Conservation (phyloP, 345 rosid species). For the Orychophragmus violaceus region DNA sequence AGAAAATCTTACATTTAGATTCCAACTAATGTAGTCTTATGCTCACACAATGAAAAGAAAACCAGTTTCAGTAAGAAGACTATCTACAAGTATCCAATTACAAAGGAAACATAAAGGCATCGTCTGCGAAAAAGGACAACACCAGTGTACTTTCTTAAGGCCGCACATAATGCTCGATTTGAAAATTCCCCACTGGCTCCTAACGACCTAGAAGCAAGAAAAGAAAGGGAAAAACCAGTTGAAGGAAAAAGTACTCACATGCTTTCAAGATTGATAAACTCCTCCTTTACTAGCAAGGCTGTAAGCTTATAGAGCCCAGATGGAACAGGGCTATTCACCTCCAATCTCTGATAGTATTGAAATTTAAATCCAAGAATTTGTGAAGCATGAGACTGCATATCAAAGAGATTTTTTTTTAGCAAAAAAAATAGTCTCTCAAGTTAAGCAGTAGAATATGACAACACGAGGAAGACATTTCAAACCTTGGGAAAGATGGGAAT, state of each 20-base stretch:
- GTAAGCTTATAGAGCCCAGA: constrained; percentile 89
- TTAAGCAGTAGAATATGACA: background rate
- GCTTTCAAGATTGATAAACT: constrained; percentile 87
- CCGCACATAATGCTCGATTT: background rate
- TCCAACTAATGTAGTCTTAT: constrained; percentile 3
- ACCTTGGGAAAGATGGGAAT: constrained; percentile 99
- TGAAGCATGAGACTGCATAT: constrained; percentile 96
- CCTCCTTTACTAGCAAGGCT: constrained; percentile 86
- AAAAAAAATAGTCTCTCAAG: constrained; percentile 7
- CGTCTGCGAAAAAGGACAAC: background rate
- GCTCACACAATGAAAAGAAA: constrained; percentile 8
- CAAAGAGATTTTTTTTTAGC: constrained; percentile 16
- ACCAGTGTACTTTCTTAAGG: background rate
- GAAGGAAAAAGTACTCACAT: constrained; percentile 53
- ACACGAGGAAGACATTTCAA: constrained; percentile 12
- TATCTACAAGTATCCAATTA: background rate
- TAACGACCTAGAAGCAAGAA: background rate
- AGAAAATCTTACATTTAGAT: constrained; percentile 2
- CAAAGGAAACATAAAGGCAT: constrained; percentile 5
- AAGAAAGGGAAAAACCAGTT: background rate
- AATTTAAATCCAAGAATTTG: constrained; percentile 98
- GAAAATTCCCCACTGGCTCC: background rate
- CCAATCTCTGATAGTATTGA: constrained; percentile 86
- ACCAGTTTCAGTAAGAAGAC: background rate
- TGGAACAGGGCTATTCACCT: constrained; percentile 75